phyloP scores from a whole-genome alignment of 257 asterid species.

The Nicotiana attenuata region DNA sequence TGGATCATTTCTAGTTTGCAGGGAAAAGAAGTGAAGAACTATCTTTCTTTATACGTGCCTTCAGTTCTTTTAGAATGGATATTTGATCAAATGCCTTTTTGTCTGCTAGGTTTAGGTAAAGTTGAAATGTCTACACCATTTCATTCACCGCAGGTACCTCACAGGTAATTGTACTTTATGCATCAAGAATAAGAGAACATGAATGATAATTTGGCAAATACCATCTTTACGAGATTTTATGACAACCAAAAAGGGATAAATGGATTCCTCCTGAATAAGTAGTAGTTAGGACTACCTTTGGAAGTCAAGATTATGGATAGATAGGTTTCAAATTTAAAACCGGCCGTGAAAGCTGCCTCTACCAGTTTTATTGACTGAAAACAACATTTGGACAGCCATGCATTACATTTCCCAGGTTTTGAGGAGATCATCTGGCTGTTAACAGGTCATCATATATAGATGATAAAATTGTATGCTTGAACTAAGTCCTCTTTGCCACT shows the following conservation, averaged over 20 bases:
- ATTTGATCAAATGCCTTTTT: conserved; percentile 17
- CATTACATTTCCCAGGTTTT: neutral
- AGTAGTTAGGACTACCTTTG: conserved; percentile 2
- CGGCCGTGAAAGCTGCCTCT: neutral
- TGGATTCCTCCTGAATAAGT: neutral
- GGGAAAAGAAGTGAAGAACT: neutral
- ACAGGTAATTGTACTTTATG: conserved; percentile 38
- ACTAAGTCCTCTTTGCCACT: neutral
- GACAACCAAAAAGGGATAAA: neutral
- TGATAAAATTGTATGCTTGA: neutral
- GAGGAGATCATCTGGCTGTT: too few species aligned
- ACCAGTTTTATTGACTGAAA: neutral
- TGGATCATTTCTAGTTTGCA: neutral
- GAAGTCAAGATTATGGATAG: neutral
- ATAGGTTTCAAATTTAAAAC: neutral
- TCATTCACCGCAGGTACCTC: conserved; percentile 59
- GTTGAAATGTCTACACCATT: conserved; percentile 64
- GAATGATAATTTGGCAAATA: conserved; percentile 1
- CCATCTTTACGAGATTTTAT: neutral
- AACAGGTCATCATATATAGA: too few species aligned
- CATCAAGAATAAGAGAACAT: conserved; percentile 6
- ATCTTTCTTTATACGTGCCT: neutral
- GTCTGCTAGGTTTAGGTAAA: conserved; percentile 65
- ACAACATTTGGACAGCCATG: neutral
- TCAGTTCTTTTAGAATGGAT: conserved; percentile 11